A percentile compares a stretch with the other conserved stretches of the same genome.
Evolutionary conservation across 805 yeast species (phyloP).

Genomic region (Schwanniomyces pseudopolymorphus): DNA sequence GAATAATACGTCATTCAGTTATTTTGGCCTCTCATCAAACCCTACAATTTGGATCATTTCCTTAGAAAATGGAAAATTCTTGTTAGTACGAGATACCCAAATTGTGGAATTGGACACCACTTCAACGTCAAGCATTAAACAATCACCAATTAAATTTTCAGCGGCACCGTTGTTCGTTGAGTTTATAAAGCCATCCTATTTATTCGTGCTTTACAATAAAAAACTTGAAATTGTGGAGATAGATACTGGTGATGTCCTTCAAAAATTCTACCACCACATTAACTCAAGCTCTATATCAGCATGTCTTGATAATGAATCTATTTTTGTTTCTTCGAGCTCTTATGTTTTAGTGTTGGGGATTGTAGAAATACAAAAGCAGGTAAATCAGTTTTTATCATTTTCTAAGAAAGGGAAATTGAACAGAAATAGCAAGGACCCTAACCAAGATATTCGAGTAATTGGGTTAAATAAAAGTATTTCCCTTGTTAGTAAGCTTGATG

Average conservation of each 20-base stretch:
- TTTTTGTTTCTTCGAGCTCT: constrained; percentile 27
- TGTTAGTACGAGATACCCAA: constrained; percentile 36
- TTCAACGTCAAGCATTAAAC: constrained; percentile 8
- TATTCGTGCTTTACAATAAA: constrained; percentile 30
- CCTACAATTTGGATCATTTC: constrained; percentile 25
- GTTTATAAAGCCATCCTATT: constrained; percentile 32
- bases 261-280: constrained; percentile 31
- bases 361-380: constrained; percentile 28
- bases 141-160: constrained; percentile 22
- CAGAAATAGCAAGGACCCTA: constrained; percentile 21
- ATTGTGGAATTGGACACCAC: constrained; percentile 13
- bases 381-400: constrained; percentile 32
- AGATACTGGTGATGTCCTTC: constrained; percentile 34
- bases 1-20: constrained; percentile 32
- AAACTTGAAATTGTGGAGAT: constrained; percentile 35
- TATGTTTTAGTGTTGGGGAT: constrained; percentile 31
- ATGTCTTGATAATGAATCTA: constrained; percentile 8
- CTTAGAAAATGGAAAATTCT: constrained; percentile 12
- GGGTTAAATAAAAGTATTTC: constrained; percentile 37
- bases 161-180: constrained; percentile 25
- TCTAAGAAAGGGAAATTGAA: constrained; percentile 15
- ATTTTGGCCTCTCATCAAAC: constrained; percentile 34
- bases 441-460: constrained; percentile 25
- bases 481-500: constrained; percentile 25
- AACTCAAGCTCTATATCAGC: constrained; percentile 22